Conservation (phyloP, 495 filamentous ascomycete species). For the Xanthoparmelia taractica region DNA sequence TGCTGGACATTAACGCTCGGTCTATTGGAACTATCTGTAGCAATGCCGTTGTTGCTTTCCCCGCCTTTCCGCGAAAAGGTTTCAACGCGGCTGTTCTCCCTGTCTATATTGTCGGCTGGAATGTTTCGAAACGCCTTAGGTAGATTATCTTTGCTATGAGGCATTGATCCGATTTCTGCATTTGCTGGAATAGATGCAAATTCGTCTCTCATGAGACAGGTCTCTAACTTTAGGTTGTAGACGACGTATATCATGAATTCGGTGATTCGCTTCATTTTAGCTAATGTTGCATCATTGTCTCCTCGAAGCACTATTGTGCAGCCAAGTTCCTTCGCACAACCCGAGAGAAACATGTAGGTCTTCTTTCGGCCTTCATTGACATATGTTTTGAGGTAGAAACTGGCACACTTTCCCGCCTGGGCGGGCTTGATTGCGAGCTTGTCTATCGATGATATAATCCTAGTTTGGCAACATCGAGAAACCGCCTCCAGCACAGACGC, state of each 20-base stretch:
- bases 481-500: slow-evolving; percentile 91
- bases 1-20: not conserved
- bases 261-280: slow-evolving; percentile 83
- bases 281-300: slow-evolving; percentile 57
- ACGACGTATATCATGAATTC: slow-evolving; percentile 99
- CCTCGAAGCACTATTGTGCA: slow-evolving; percentile 95
- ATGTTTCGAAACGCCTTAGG: not conserved
- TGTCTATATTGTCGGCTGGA: not conserved
- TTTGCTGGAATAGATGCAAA: slow-evolving; percentile 78
- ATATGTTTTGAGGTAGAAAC: slow-evolving; percentile 92
- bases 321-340: slow-evolving; percentile 84
- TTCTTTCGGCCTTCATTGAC: slow-evolving; percentile 76
- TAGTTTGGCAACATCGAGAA: slow-evolving; percentile 79
- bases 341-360: slow-evolving; percentile 92
- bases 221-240: slow-evolving; percentile 94
- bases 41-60: not conserved
- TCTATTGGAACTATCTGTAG: not conserved
- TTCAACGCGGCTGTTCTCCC: not conserved
- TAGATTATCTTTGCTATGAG: slow-evolving; percentile 3
- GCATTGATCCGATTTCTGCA: slow-evolving; percentile 32
- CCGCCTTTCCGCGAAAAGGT: not conserved
- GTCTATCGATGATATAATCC: slow-evolving; percentile 90
- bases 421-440: slow-evolving; percentile 80
- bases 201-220: slow-evolving; percentile 91
- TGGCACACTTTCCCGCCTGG: slow-evolving; percentile 67